Evolutionary conservation across 208 protist genomes (phyloP), one percentile per base, ranked within the genome.

Genomic region (Eutreptiella sp.): DNA sequence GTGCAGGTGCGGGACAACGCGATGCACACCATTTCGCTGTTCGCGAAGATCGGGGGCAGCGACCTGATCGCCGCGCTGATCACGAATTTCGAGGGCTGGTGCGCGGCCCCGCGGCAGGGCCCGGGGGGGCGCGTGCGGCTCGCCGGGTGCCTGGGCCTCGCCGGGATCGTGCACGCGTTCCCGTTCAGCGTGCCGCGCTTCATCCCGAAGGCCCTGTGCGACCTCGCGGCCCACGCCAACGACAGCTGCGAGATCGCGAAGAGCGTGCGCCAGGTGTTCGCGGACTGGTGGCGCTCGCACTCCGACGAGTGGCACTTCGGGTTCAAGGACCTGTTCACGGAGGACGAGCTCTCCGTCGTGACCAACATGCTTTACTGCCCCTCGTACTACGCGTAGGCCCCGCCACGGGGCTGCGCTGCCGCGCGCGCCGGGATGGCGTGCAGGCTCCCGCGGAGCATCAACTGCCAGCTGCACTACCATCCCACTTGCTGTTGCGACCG

Each of bases 241-340:
- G 48, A 34, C 45, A 27, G 46, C 28, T 36, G 9, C n/a, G 77
- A 85, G 57, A 79, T 83, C 23, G 65, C 70, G 5, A 66, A 62
- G 28, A 66, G 46, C 27, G 70, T 81, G 0, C 77, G 77, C 47
- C 65, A 68, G 21, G 71, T 78, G 3, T 84, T 87, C 58, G 68
- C 78, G 68, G 53, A 73, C 26, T 90, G 84, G 84, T 90, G 81
- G 81, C 61, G 65, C 45, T 46, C 81, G 3, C 84, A 90, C 52
- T 76, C 80, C 39, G 70, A 79, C 23, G 70, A 69, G 16, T 90
- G 84, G 84, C 71, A 84, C 52, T 26, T 57, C 33, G 73, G 76
- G 41, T 78, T 83, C 71, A 74, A 71, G 57, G 46, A 38, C n/a
- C 41, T 57, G 53, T 90, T 90, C 61, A 82, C 76, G 0, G 2